Conservation (phyloP, 2,329 filamentous ascomycete genomes). For the Epichloe gansuensis region DNA sequence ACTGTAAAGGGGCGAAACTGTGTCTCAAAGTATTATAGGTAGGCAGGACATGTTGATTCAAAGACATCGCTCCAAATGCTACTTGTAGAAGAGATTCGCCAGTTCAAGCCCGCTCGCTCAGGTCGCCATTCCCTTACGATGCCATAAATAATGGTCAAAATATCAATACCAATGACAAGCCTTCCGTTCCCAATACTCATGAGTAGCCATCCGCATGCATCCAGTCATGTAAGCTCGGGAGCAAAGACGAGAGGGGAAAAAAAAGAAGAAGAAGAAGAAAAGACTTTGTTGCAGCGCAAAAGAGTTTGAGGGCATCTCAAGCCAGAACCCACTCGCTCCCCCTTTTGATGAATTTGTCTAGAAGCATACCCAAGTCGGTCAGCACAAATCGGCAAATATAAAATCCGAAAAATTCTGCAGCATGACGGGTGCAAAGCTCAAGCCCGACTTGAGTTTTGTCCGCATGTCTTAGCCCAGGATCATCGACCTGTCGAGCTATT, state of each 20-base stretch:
- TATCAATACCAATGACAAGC: neutral
- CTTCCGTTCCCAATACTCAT: neutral
- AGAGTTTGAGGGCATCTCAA: constrained; percentile 1
- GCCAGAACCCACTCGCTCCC: constrained; percentile 78
- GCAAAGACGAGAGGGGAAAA: neutral
- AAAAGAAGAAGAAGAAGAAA: neutral
- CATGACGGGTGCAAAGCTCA: constrained; percentile 83
- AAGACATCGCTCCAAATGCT: constrained; percentile 1
- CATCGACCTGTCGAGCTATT: constrained; percentile 91
- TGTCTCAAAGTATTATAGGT: no score
- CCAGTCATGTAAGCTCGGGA: no score
- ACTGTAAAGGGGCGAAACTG: no score
- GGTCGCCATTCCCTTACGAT: neutral
- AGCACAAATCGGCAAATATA: constrained; percentile 94
- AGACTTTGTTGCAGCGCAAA: neutral
- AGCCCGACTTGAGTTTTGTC: constrained; percentile 91
- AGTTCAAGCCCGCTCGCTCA: neutral
- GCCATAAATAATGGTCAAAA: neutral
- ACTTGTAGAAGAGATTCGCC: neutral
- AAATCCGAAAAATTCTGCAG: constrained; percentile 95
- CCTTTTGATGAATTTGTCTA: constrained; percentile 96
- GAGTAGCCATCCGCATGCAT: neutral
- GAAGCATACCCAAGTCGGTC: constrained; percentile 64
- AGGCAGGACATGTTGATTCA: no score
- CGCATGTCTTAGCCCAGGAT: constrained; percentile 80